These are phyloP conservation scores for Myxozyma kluyveri DNA, from an alignment of 805 yeast genomes.

Conservation along the genomic window DNA sequence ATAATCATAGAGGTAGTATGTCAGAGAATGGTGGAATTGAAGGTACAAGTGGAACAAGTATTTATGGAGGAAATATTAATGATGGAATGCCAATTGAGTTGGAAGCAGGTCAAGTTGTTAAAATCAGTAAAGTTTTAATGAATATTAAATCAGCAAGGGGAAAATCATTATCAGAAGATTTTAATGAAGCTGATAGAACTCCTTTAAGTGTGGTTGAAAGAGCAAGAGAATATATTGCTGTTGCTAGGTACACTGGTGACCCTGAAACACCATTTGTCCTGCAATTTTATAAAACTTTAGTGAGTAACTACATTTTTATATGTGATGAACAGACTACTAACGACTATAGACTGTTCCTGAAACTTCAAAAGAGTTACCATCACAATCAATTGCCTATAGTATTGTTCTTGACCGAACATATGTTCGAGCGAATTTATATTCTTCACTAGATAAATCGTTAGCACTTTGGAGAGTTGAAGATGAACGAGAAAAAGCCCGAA, in stretches of 20 bases:
- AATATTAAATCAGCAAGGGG: conserved; percentile 47
- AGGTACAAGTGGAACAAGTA: conserved; percentile 15
- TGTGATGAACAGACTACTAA: not conserved
- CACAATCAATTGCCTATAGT: conserved; percentile 8
- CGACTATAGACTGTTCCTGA: conserved; percentile 21
- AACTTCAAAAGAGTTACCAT: conserved; percentile 31
- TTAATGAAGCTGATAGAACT: conserved; percentile 51
- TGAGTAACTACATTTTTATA: not conserved
- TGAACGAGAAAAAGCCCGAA: conserved; percentile 15
- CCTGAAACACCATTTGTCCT: conserved; percentile 52
- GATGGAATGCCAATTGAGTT: conserved; percentile 15
- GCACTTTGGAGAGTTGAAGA: conserved; percentile 43
- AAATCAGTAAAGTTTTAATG: conserved; percentile 67
- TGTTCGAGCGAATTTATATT: conserved; percentile 55
- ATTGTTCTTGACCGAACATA: conserved; percentile 27
- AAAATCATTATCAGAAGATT: conserved; percentile 38
- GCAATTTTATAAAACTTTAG: conserved; percentile 55
- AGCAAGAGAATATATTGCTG: conserved; percentile 78
- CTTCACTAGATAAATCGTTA: conserved; percentile 67
- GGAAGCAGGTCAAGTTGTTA: conserved; percentile 57
- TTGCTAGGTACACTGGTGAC: conserved; percentile 61
- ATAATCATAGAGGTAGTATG: conserved; percentile 1
- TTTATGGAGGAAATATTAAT: conserved; percentile 1
- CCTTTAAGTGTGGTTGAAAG: conserved; percentile 61
- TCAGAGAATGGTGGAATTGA: conserved; percentile 11